Evolutionary conservation across 2,329 filamentous ascomycete species (phyloP).

Genomic region (Penicillium crustosum): DNA sequence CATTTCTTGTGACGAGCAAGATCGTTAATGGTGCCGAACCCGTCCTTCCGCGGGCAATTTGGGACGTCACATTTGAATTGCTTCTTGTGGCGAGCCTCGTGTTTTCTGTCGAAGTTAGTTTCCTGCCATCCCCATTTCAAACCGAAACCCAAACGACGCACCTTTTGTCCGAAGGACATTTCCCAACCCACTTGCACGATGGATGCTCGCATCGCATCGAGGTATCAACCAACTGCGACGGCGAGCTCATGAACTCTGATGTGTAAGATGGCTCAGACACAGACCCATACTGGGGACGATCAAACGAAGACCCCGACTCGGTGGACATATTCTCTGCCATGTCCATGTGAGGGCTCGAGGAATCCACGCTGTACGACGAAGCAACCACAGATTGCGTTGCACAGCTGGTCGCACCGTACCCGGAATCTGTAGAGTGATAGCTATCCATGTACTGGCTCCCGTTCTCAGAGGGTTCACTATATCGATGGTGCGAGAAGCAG

Average conservation of each 20-base stretch:
- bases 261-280: constrained; percentile 11
- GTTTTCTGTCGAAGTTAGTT: constrained; percentile 60
- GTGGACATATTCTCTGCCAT: constrained; percentile 24
- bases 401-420: constrained; percentile 36
- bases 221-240: constrained; percentile 53
- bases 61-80: constrained; percentile 61
- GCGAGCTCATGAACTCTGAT: constrained; percentile 43
- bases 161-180: constrained; percentile 45
- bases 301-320: constrained; percentile 20
- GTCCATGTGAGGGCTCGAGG: constrained; percentile 29
- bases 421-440: constrained; percentile 36
- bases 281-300: constrained; percentile 15
- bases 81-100: constrained; percentile 68
- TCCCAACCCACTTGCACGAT: constrained; percentile 37
- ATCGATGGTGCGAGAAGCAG: constrained; percentile 26
- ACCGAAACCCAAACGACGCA: constrained; percentile 15
- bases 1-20: constrained; percentile 74
- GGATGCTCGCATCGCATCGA: constrained; percentile 33
- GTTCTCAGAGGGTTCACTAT: constrained; percentile 33
- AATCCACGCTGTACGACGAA: constrained; percentile 31
- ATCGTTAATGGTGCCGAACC: constrained; percentile 80
- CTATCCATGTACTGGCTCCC: constrained; percentile 34
- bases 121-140: background rate
- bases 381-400: constrained; percentile 31
- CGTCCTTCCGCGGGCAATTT: constrained; percentile 60